Base-by-base conservation (phyloP, 2,329 filamentous ascomycete species). In the Lanzia echinophila region DNA sequence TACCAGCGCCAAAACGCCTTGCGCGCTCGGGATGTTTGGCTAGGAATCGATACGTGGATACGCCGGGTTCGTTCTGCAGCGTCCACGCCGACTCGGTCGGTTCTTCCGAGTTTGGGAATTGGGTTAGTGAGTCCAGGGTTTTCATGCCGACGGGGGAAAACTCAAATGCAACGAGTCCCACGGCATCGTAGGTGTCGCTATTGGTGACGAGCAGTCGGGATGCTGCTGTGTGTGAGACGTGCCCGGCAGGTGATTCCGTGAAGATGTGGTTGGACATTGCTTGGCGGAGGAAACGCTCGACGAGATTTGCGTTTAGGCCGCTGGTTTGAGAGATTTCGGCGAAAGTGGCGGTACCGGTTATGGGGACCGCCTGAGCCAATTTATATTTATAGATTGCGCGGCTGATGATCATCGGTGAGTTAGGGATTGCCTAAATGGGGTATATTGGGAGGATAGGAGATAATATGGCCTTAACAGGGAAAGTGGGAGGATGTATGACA, bases 181-280 rank as follows among this genome's bases (percentile, higher is more conserved):
- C 28, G 3, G 22, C 33, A 11, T 33, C 34, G 13, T 43, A 28
- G 20, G 50, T 17, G 32, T 12, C 13, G 17, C 50, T 12, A 19
- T 34, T 32, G n/a, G 47, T 31, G n/a, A 36, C 50, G 4, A 57
- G 50, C 3, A 43, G 36, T 22, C 43, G 34, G 2, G 55, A 54
- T 13, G 31, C 3, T 10, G 55, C 42, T 3, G 50, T 57, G 43
- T 60, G 58, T n/a, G 47, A 50, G 33, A 58, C 55, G 5, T 50
- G 49, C 0, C 55, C 58, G 11, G 54, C 39, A 6, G 17, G 11
- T 10, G 34, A 48, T 43, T 60, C 58, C 28, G 32, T 32, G 44
- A 60, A 60, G 52, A 83, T 70, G 22, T 70, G 68, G 57, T 73
- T 76, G 13, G 77, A 81, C 71, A 81, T 81, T 47, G 74, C 77